Evolutionary conservation across 768 basidiomycete species (phyloP).

Genomic region (Candolleomyces eurysporus): DNA sequence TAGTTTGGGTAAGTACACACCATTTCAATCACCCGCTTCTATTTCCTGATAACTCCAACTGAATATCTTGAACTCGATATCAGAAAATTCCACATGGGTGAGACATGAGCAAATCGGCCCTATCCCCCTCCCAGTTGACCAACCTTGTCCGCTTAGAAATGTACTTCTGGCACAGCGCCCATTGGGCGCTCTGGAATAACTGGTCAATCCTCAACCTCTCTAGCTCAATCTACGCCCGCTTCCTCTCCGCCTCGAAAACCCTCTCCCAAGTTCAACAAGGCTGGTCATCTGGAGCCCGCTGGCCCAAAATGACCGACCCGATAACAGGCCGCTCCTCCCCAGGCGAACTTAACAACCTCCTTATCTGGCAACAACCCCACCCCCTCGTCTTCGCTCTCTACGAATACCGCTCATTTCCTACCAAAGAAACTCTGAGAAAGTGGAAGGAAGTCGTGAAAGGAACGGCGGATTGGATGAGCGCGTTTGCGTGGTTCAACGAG

Average conservation of each 20-base stretch:
- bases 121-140: neutral
- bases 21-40: neutral
- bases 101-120: neutral
- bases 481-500: constrained; percentile 50
- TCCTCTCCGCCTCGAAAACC: constrained; percentile 42
- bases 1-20: constrained; percentile 36
- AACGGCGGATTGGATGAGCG: constrained; percentile 62
- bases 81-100: constrained; percentile 61
- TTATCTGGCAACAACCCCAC: constrained; percentile 64
- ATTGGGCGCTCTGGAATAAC: constrained; percentile 63
- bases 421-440: constrained; percentile 38
- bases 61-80: constrained; percentile 10
- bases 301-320: constrained; percentile 66
- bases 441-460: constrained; percentile 51
- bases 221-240: constrained; percentile 42
- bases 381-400: constrained; percentile 58
- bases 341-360: constrained; percentile 59
- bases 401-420: constrained; percentile 49
- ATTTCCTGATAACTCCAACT: neutral
- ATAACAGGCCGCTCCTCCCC: constrained; percentile 51
- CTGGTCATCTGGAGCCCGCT: constrained; percentile 53
- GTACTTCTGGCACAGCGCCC: constrained; percentile 58
- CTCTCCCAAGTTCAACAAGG: constrained; percentile 54
- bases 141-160: constrained; percentile 30
- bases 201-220: constrained; percentile 53